Evolutionary conservation across 352 stramenopile species (phyloP), one percentile per base, ranked within the genome.

Genomic region (Globisporangium alternatum): DNA sequence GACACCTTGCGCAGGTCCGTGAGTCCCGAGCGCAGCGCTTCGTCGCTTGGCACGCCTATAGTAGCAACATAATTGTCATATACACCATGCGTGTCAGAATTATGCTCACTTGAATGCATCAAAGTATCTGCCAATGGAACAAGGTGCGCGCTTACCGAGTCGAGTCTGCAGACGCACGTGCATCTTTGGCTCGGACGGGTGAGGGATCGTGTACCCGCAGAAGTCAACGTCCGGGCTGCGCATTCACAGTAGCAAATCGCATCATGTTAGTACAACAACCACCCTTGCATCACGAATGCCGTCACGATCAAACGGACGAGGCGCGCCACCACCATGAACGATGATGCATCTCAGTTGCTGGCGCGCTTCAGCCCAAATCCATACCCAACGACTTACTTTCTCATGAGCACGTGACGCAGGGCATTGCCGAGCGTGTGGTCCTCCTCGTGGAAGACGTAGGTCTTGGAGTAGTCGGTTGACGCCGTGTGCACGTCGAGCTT

Each of bases 171-270:
- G 82, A 39, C 95, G 84, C 30, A 98, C 71, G 72, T 98, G 93
- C 72, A 98, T 96, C 62, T 98, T 93, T 25, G 93, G 93, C 69
- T 98, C 95, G 7, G 89, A 97, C 22, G 95, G 95, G 80, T 98
- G 95, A 41, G 95, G 95, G 44, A 98, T 97, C 39, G 91, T 97
- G 77, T 98, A 98, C 62, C 95, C 95, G 21, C 90, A 95, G 69
- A 98, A 98, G 49, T 96, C 86, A 12, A 98, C 91, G 39, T 96
- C 82, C 3, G 86, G 83, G 65, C 94, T 96, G 55, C 44, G 53
- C 55, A 73, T 4, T 58, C 25, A 35, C 30, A 64, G 48, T 5
- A 49, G 22, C 30, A 43, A 60, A 30, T 21, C 8, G 17, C 17
- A 28, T n/a, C 15, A 65, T 22, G 22, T 35, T 13, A 68, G 19